Evolutionary conservation across 208 protist genomes (phyloP).

Genomic region (Tritrichomonas foetus): DNA sequence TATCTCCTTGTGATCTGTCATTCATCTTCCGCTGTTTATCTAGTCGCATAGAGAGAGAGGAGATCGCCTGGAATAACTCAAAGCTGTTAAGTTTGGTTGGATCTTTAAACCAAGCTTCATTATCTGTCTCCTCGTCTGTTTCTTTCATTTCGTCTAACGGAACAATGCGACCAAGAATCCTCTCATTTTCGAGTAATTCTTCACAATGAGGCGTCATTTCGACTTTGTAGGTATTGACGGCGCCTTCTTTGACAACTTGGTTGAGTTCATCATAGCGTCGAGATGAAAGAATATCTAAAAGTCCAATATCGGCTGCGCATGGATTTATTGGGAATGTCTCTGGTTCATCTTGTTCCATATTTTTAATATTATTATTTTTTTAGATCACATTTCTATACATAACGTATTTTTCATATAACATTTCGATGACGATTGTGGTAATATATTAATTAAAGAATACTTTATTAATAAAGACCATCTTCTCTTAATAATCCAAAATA

Average conservation of each 20-base stretch:
- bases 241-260: background rate
- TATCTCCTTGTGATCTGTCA: background rate
- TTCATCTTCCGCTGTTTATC: background rate
- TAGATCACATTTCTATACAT: no score
- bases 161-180: background rate
- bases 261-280: background rate
- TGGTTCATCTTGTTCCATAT: no score
- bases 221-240: background rate
- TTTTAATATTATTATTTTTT: no score
- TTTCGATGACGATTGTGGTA: no score
- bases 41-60: background rate
- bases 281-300: background rate
- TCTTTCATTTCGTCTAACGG: background rate
- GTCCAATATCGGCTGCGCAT: background rate
- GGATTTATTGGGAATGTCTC: background rate
- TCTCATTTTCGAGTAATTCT: background rate
- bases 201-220: background rate
- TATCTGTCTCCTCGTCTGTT: background rate
- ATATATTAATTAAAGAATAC: no score
- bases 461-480: no score
- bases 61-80: background rate
- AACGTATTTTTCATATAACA: no score
- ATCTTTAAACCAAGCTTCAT: background rate
- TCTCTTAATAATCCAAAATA: no score
- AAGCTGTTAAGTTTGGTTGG: background rate